Conservation (phyloP, 345 rosid species). For the Luvunga scandens region DNA sequence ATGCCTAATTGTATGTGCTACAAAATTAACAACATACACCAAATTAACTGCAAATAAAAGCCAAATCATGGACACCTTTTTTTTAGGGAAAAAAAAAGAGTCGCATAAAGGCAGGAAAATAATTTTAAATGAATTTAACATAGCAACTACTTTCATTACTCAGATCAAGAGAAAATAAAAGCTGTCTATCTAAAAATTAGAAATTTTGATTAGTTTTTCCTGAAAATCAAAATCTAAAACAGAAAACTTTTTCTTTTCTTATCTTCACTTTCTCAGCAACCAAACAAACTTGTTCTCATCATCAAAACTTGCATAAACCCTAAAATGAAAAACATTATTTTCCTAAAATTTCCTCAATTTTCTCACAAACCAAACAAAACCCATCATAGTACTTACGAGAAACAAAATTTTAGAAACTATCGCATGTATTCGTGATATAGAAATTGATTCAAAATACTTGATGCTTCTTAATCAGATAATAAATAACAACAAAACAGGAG, state of each 20-base stretch:
- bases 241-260: background rate
- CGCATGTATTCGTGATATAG: too few relatives aligned
- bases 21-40: constrained; percentile 9
- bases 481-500: too few relatives aligned
- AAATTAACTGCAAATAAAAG: background rate
- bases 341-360: constrained; percentile 12
- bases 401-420: too few relatives aligned
- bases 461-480: too few relatives aligned
- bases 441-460: too few relatives aligned
- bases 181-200: background rate
- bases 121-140: background rate
- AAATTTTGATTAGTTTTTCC: background rate
- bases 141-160: background rate
- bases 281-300: constrained; percentile 37
- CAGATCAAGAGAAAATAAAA: too few relatives aligned
- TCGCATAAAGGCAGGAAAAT: too few relatives aligned
- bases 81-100: too few relatives aligned
- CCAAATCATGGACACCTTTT: background rate
- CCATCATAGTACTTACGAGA: too few relatives aligned
- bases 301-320: constrained; percentile 21
- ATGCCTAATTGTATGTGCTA: constrained; percentile 69
- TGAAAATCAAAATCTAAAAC: background rate
- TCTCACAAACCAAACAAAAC: too few relatives aligned
- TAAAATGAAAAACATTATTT: constrained; percentile 34
- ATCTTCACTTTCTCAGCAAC: constrained; percentile 33